A percentile compares a stretch with the other conserved stretches of the same genome.
Evolutionary conservation across 345 rosid species (phyloP).

Genomic region (Hirschfeldia incana): DNA sequence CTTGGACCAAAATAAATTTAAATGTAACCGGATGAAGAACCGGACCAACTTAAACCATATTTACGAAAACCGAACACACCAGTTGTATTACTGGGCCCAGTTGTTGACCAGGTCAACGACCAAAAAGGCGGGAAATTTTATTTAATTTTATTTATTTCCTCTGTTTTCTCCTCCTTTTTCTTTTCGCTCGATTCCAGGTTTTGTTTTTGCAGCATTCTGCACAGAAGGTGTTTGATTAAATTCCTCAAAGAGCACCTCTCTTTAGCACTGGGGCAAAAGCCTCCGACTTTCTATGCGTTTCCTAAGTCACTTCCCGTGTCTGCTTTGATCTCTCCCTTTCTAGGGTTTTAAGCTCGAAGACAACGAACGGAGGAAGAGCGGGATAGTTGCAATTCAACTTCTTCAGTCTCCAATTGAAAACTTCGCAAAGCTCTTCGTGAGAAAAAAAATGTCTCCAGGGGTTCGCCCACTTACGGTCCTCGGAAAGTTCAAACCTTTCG

Average conservation of each 20-base stretch:
- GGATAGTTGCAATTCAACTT: conserved; percentile 5
- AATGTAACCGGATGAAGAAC: not conserved
- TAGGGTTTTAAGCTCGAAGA: conserved; percentile 17
- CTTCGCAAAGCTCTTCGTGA: not conserved
- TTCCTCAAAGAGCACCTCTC: conserved; percentile 4
- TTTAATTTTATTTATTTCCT: not conserved
- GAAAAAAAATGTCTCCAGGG: conserved; percentile 51
- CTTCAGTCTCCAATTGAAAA: conserved; percentile 9
- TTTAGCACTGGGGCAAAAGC: not conserved
- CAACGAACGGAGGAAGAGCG: conserved; percentile 1
- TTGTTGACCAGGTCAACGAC: not conserved
- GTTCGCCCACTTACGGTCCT: conserved; percentile 71
- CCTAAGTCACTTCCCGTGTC: not conserved
- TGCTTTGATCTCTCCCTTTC: not conserved
- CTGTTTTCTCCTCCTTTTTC: too few relatives aligned
- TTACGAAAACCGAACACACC: not conserved
- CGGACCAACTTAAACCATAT: not conserved
- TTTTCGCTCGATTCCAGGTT: not conserved
- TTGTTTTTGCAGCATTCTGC: not conserved
- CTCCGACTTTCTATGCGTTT: not conserved
- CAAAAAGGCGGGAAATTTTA: not conserved
- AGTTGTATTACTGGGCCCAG: not conserved
- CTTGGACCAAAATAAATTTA: not conserved
- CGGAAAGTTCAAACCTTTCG: conserved; percentile 95
- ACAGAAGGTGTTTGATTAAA: conserved; percentile 29